These are phyloP conservation scores for Tricholoma bakamatsutake DNA, from an alignment of 768 basidiomycete species.

Conservation along the genomic window DNA sequence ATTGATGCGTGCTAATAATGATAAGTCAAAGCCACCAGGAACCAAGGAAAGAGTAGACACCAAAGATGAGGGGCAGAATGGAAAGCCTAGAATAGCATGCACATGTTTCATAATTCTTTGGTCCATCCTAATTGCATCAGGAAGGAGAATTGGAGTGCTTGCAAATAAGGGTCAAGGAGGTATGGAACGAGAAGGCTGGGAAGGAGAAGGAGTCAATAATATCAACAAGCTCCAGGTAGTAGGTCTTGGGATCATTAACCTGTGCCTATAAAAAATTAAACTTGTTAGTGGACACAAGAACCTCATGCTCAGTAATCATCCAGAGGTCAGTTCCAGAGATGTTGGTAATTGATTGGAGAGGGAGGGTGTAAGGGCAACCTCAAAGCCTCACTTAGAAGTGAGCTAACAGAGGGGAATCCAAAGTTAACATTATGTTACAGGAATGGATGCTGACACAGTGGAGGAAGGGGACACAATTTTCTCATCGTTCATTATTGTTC, in stretches of 20 bases:
- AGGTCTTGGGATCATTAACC: constrained; percentile 10
- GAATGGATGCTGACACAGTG: too few relatives aligned
- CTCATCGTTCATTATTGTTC: too few relatives aligned
- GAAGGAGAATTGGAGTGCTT: constrained; percentile 13
- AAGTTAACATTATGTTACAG: too few relatives aligned
- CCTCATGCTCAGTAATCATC: too few relatives aligned
- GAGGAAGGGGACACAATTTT: too few relatives aligned
- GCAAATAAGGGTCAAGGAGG: constrained; percentile 15
- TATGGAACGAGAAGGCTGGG: neutral
- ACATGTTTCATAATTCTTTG: neutral
- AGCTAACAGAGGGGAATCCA: too few relatives aligned
- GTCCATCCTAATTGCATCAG: constrained; percentile 15
- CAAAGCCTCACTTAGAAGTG: too few relatives aligned
- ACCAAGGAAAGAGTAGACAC: constrained; percentile 9
- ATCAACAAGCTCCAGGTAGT: constrained; percentile 5
- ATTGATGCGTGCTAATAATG: constrained; percentile 7
- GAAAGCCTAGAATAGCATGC: constrained; percentile 13
- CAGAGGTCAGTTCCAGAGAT: too few relatives aligned
- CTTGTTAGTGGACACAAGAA: too few relatives aligned
- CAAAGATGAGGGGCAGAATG: constrained; percentile 10
- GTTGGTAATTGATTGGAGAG: neutral
- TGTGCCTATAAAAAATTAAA: too few relatives aligned
- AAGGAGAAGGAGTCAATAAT: too few relatives aligned
- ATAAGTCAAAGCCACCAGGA: constrained; percentile 17
- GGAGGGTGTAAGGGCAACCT: too few relatives aligned